Percentiles rank a stretch among this genome's conserved stretches.
Evolutionary conservation across 495 filamentous ascomycete genomes (phyloP).

Genomic region (Evernia prunastri): DNA sequence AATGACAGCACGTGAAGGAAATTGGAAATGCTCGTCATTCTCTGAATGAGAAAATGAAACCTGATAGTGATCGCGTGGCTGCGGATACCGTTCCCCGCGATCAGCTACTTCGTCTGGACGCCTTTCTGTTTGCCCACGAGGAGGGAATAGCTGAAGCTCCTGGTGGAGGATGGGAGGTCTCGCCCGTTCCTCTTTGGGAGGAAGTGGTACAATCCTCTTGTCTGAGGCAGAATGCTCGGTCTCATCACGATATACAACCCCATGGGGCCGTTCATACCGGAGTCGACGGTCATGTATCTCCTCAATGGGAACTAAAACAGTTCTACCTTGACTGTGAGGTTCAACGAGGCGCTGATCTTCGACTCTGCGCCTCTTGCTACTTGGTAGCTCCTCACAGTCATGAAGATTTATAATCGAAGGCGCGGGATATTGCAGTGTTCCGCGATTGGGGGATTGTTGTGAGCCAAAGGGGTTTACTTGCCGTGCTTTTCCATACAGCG

Average conservation of each 20-base stretch:
- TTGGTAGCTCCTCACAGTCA: background rate
- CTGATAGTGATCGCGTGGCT: background rate
- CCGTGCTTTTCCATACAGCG: background rate
- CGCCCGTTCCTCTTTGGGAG: slow-evolving; percentile 2
- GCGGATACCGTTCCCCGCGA: background rate
- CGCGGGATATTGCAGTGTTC: background rate
- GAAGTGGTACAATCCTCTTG: slow-evolving; percentile 16
- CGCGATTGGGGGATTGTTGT: background rate
- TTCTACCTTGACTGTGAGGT: background rate
- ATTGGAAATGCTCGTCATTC: slow-evolving; percentile 4
- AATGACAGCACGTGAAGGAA: slow-evolving; percentile 10
- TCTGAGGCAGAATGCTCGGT: background rate
- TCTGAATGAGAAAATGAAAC: background rate
- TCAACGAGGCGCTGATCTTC: background rate
- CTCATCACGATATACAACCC: slow-evolving; percentile 4
- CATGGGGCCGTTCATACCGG: background rate
- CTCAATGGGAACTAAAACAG: slow-evolving; percentile 3
- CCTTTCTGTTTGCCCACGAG: background rate
- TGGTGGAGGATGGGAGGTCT: background rate
- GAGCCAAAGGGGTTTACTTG: slow-evolving; percentile 4
- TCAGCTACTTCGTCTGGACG: background rate
- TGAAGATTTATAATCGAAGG: background rate
- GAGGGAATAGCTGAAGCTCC: background rate
- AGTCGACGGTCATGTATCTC: background rate
- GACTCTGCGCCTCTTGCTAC: slow-evolving; percentile 11